phyloP scores from a whole-genome alignment of 2,329 filamentous ascomycete genomes.

The Annulohypoxylon truncatum region DNA sequence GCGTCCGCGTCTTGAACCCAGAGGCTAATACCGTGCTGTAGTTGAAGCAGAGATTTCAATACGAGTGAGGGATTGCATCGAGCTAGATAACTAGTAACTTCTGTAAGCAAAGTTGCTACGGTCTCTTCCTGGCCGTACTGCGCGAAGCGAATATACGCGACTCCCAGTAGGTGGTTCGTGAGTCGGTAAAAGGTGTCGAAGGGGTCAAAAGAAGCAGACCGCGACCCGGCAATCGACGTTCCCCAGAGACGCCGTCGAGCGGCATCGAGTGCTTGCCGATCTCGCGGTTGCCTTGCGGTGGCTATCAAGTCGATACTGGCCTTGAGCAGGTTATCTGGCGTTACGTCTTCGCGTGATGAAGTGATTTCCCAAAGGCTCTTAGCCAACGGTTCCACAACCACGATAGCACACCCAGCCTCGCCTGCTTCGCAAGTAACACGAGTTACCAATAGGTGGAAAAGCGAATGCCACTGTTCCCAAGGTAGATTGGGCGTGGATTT shows the following conservation, averaged over 20 bases:
- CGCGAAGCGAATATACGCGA: constrained; percentile 63
- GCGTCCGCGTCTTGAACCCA: constrained; percentile 72
- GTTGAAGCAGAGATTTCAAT: constrained; percentile 64
- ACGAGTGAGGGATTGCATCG: constrained; percentile 63
- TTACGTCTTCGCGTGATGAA: constrained; percentile 32
- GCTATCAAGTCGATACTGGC: constrained; percentile 59
- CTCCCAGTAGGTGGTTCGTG: constrained; percentile 63
- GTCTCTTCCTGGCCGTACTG: constrained; percentile 53
- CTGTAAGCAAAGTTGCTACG: constrained; percentile 62
- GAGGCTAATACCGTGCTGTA: constrained; percentile 70
- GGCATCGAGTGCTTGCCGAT: constrained; percentile 72
- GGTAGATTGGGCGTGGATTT: constrained; percentile 61
- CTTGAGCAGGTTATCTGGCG: constrained; percentile 48
- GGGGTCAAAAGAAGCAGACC: constrained; percentile 65
- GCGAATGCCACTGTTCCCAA: constrained; percentile 59
- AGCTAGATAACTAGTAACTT: constrained; percentile 64
- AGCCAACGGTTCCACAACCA: constrained; percentile 77
- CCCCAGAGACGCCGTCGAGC: constrained; percentile 76
- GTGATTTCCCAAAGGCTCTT: constrained; percentile 61
- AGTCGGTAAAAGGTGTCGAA: constrained; percentile 75
- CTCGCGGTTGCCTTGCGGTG: constrained; percentile 66
- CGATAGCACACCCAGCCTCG: constrained; percentile 72
- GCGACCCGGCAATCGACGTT: constrained; percentile 56
- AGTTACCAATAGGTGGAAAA: constrained; percentile 68
- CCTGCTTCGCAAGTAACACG: constrained; percentile 73